Evolutionary conservation across 2,329 filamentous ascomycete genomes (phyloP).

Genomic region (Arachnomyces sp.): DNA sequence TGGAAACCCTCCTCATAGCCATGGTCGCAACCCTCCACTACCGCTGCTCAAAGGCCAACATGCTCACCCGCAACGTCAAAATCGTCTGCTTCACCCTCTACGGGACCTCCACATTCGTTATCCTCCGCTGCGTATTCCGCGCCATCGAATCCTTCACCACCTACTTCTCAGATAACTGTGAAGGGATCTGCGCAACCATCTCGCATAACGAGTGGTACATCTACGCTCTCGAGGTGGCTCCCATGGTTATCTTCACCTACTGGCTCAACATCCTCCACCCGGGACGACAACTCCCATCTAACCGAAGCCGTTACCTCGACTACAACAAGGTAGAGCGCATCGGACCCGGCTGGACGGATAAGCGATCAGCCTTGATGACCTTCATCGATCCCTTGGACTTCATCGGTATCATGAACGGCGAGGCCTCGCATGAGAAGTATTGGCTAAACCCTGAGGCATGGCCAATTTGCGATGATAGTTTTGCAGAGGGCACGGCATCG

Average conservation of each 20-base stretch:
- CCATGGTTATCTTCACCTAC: constrained; percentile 27
- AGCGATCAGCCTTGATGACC: constrained; percentile 19
- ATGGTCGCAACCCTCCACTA: constrained; percentile 21
- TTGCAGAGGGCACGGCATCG: too few species aligned
- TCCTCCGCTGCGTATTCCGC: constrained; percentile 30
- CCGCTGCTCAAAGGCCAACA: constrained; percentile 18
- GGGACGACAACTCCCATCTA: constrained; percentile 23
- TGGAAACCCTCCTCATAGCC: constrained; percentile 23
- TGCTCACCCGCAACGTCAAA: constrained; percentile 22
- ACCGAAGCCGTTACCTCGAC: constrained; percentile 22
- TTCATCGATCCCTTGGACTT: constrained; percentile 24
- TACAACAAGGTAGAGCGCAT: constrained; percentile 22
- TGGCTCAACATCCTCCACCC: constrained; percentile 32
- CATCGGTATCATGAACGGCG: constrained; percentile 17
- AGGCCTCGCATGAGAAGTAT: constrained; percentile 21
- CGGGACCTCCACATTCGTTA: constrained; percentile 25
- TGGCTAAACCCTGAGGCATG: constrained; percentile 22
- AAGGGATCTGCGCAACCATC: constrained; percentile 18
- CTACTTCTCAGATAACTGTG: constrained; percentile 11
- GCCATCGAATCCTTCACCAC: constrained; percentile 24
- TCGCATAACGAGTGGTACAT: constrained; percentile 30
- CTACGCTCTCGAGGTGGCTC: constrained; percentile 29
- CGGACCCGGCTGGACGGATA: constrained; percentile 27
- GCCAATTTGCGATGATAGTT: constrained; percentile 9
- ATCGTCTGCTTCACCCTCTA: constrained; percentile 28